Base-by-base conservation (phyloP, 108 stramenopile species). In the Fragilaria crotonensis region DNA sequence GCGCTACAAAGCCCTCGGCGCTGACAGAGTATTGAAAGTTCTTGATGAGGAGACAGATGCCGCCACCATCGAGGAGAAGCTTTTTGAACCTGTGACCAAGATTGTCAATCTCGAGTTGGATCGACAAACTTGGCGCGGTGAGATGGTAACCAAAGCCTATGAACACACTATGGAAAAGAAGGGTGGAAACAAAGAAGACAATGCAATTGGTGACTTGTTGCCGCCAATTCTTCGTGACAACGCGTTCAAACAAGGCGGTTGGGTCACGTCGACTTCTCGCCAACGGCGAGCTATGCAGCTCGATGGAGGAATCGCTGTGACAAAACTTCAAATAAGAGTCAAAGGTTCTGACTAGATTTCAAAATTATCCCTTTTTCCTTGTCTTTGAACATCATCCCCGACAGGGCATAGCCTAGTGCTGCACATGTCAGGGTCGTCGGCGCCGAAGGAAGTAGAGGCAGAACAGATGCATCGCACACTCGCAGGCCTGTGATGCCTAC, bases 161-260 rank as follows among this genome's bases (percentile, higher is more conserved):
- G 73, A 75, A 48, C 23, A 57, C 25, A n/a, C 17, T 26, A 18
- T 18, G 46, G 70, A 69, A 17, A 53, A 64, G 36, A 63, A 64
- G 26, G 48, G 5, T 30, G 47, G 49, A 45, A 41, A 55, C 2
- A 69, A 60, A 14, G 51, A 65, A 4, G 77, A 75, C 33, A 78
- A 84, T 52, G 87, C 75, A 51, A 68, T 83, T 65, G 85, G 83
- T 2, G 79, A 89, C 30, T 85, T 87, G 1, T 63, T 93, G 18
- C 91, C 87, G 44, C 59, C 88, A 11, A 75, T 93, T 18, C 30
- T 78, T 52, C 73, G 78, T 49, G 84, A 93, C 54, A 61, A 53
- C 2, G 85, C 85, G 0, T 93, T 88, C 68, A 85, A 76, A 52
- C 66, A 81, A 30, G 91, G 91, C 21, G 91, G 87, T 19, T 93